phyloP scores from a whole-genome alignment of 805 yeast species.

The Nakazawaea populi region DNA sequence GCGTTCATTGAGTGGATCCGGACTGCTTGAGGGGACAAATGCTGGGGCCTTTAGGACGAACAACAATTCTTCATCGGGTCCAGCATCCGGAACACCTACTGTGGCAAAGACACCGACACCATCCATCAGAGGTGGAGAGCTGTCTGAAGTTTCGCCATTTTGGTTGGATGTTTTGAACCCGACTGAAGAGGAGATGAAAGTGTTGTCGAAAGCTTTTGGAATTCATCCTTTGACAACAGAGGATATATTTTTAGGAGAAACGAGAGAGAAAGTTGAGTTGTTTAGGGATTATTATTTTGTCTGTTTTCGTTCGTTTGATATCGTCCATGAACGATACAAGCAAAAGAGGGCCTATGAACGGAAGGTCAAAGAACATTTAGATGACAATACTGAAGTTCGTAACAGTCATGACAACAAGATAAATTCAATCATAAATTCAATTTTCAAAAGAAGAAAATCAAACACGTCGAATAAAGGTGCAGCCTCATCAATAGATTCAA shows the following conservation, averaged over 20 bases:
- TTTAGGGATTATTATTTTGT: constrained; percentile 88
- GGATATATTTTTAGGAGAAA: constrained; percentile 88
- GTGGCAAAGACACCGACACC: constrained; percentile 20
- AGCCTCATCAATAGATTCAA: neutral
- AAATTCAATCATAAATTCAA: neutral
- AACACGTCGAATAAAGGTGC: constrained; percentile 4
- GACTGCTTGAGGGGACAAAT: neutral
- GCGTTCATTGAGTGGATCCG: neutral
- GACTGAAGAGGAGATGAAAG: constrained; percentile 95
- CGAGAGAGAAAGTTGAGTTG: constrained; percentile 91
- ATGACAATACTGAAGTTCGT: neutral
- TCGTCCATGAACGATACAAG: constrained; percentile 65
- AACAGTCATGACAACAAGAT: neutral
- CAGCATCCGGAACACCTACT: constrained; percentile 6
- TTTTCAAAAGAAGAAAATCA: constrained; percentile 21
- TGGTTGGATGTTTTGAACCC: constrained; percentile 94
- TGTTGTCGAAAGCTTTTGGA: constrained; percentile 81
- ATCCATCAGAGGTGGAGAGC: constrained; percentile 15
- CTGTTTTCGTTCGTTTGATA: constrained; percentile 81
- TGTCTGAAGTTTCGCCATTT: constrained; percentile 54
- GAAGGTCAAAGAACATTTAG: neutral
- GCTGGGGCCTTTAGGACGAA: constrained; percentile 5
- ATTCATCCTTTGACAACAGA: constrained; percentile 96
- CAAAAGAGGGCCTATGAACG: constrained; percentile 43
- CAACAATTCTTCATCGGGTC: constrained; percentile 10